Evolutionary conservation across 2,329 filamentous ascomycete species (phyloP).

Genomic region (Colletotrichum liaoningense): DNA sequence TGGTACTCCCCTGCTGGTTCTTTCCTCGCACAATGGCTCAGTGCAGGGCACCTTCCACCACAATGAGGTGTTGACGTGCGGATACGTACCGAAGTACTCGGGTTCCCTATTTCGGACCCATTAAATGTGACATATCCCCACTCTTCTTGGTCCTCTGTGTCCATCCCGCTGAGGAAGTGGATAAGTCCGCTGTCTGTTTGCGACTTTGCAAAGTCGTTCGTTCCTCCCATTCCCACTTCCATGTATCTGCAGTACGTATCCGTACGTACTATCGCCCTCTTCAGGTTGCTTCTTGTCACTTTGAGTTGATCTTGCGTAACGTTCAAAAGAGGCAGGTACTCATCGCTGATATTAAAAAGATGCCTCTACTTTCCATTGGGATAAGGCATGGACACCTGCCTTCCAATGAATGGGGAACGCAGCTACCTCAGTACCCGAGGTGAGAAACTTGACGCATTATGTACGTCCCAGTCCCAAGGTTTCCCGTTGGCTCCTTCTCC

Average conservation of each 20-base stretch:
- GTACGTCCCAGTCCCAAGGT: background rate
- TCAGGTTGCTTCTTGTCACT: background rate
- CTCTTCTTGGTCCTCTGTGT: background rate
- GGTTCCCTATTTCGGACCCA: background rate
- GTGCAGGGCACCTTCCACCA: too few species aligned
- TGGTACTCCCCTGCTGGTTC: background rate
- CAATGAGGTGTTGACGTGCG: too few species aligned
- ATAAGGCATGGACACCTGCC: background rate
- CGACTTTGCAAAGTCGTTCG: background rate
- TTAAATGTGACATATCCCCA: background rate
- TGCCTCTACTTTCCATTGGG: background rate
- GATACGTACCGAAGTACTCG: background rate
- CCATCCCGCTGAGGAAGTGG: background rate
- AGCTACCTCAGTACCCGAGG: background rate
- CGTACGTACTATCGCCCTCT: background rate
- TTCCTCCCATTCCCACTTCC: background rate
- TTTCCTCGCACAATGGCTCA: background rate
- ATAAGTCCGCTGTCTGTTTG: background rate
- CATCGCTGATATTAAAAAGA: background rate
- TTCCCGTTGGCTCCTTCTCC: background rate
- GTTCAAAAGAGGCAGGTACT: background rate
- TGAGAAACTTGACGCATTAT: background rate
- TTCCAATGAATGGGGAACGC: too few species aligned
- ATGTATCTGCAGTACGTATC: background rate
- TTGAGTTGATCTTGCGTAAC: background rate